These are phyloP conservation scores for Bipolaris bicolor DNA, from an alignment of 2,329 filamentous ascomycete genomes.

Conservation along the genomic window DNA sequence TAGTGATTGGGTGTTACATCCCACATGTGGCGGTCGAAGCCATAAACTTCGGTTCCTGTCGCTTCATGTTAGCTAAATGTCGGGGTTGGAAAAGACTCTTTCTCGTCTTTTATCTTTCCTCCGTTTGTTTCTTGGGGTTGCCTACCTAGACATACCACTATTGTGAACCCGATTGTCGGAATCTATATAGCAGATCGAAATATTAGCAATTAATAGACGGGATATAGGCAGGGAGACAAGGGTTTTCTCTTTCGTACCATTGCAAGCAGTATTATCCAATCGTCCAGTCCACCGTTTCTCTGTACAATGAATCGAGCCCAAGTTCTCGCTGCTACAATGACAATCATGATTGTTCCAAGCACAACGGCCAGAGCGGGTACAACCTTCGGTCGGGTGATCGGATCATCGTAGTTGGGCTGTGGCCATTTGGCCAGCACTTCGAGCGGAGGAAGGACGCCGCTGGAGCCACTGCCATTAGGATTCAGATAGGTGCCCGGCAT, in stretches of 20 bases:
- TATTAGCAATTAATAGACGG: background rate
- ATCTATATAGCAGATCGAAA: background rate
- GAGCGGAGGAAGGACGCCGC: slow-evolving; percentile 20
- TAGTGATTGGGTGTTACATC: slow-evolving; percentile 16
- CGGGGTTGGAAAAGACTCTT: too few relatives aligned
- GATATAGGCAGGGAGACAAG: background rate
- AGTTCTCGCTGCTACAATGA: slow-evolving; percentile 14
- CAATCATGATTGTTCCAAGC: slow-evolving; percentile 16
- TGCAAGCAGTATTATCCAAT: slow-evolving; percentile 26
- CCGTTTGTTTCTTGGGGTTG: background rate
- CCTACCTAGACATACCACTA: background rate
- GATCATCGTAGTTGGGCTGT: slow-evolving; percentile 20
- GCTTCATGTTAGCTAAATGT: background rate
- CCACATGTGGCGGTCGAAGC: slow-evolving; percentile 25
- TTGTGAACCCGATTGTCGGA: slow-evolving; percentile 5
- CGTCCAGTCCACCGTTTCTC: slow-evolving; percentile 21
- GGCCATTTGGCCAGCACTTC: slow-evolving; percentile 21
- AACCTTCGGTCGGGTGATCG: slow-evolving; percentile 9
- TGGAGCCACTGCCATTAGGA: slow-evolving; percentile 9
- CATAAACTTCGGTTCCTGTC: slow-evolving; percentile 5
- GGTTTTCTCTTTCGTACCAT: slow-evolving; percentile 7
- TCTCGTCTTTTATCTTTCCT: too few relatives aligned
- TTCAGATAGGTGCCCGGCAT: background rate
- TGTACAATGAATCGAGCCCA: slow-evolving; percentile 22
- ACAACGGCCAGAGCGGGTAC: slow-evolving; percentile 16